A percentile compares a stretch with the other conserved stretches of the same genome.
These are phyloP conservation scores for Petunia axillaris DNA, from an alignment of 257 asterid genomes.

Conservation along the genomic window DNA sequence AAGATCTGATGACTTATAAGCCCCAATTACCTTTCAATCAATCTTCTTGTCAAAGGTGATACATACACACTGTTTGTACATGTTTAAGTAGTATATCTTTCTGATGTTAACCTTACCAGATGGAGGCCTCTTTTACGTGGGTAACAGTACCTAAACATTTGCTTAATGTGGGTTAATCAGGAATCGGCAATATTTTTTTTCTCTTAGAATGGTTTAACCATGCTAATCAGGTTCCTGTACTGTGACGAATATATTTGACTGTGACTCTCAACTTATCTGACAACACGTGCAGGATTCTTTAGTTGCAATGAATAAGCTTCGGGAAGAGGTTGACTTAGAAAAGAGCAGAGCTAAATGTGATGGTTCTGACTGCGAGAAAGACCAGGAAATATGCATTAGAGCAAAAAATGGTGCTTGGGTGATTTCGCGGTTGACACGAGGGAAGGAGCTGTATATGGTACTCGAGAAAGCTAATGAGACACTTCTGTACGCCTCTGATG, in stretches of 20 bases:
- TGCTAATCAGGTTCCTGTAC: constrained; percentile 5
- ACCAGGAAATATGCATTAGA: constrained; percentile 76
- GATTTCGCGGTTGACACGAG: constrained; percentile 74
- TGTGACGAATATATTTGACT: not conserved
- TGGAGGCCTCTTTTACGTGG: not conserved
- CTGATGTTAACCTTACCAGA: not conserved
- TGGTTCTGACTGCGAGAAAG: constrained; percentile 56
- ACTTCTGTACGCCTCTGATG: constrained; percentile 89
- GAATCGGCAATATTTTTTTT: not conserved
- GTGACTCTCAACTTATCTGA: not conserved
- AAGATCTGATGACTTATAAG: not conserved
- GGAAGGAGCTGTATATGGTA: constrained; percentile 93
- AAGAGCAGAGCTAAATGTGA: constrained; percentile 62
- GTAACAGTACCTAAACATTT: not conserved
- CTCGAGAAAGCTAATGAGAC: constrained; percentile 97
- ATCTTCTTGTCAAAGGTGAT: not conserved
- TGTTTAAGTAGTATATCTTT: not conserved
- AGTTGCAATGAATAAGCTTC: constrained; percentile 73
- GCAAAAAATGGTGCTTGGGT: constrained; percentile 96
- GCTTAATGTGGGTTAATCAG: not conserved
- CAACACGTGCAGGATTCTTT: constrained; percentile 69
- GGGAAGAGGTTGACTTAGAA: constrained; percentile 85
- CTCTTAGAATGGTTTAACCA: not conserved
- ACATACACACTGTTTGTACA: not conserved
- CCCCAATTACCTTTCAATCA: constrained; percentile 18